These are phyloP conservation scores for Amylocystis lapponica DNA, from an alignment of 768 basidiomycete genomes.

Conservation along the genomic window DNA sequence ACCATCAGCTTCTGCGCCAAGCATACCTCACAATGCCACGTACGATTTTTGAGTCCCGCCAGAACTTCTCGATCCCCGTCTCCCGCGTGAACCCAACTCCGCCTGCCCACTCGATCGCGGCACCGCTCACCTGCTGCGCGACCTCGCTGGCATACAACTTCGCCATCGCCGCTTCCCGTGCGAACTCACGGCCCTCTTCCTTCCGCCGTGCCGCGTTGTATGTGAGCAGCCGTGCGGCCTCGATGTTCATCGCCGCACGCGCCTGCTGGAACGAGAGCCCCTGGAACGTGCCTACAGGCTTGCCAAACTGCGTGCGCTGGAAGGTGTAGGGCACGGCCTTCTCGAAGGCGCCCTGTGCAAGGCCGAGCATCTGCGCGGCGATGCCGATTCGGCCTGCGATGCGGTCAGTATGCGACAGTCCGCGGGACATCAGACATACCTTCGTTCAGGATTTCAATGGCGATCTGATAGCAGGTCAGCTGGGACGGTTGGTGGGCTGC, in stretches of 20 bases:
- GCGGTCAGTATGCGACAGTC: neutral
- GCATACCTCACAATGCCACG: constrained; percentile 25
- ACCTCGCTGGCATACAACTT: constrained; percentile 90
- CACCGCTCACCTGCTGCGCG: constrained; percentile 81
- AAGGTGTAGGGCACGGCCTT: constrained; percentile 95
- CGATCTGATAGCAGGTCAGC: constrained; percentile 56
- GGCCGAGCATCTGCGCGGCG: constrained; percentile 97
- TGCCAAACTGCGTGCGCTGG: constrained; percentile 91
- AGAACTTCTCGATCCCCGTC: constrained; percentile 94
- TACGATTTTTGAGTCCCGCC: constrained; percentile 95
- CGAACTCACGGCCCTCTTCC: constrained; percentile 83
- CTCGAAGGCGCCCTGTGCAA: constrained; percentile 96
- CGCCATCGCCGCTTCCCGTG: constrained; percentile 96
- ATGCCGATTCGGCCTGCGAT: constrained; percentile 83
- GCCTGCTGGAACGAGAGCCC: constrained; percentile 96
- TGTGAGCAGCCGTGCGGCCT: constrained; percentile 83
- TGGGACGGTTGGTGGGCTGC: no score
- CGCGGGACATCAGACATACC: constrained; percentile 33
- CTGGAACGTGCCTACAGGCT: constrained; percentile 91
- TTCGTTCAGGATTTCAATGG: constrained; percentile 96
- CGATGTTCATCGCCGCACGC: constrained; percentile 83
- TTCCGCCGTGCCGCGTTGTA: constrained; percentile 96
- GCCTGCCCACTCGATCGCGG: constrained; percentile 95
- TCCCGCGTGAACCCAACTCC: constrained; percentile 91
- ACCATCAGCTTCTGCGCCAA: neutral